Base-by-base conservation (phyloP, 208 protist species). In the Blastocrithidia nonstop region DNA sequence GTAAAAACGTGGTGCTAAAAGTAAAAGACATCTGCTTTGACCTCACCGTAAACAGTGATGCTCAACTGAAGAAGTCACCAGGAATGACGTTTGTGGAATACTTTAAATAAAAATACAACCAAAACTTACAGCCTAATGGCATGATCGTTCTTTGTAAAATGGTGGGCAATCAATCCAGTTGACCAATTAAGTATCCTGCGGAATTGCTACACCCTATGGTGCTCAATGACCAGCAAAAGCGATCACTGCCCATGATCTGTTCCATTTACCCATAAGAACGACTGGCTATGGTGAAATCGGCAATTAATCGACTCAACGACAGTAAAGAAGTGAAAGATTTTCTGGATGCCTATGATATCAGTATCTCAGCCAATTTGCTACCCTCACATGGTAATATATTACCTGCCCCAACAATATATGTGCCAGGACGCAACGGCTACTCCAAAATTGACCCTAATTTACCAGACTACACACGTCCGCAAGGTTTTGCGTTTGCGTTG, bases 261-360 rank as follows among this genome's bases (percentile, higher is more conserved):
- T 75, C 66, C 54, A 51, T 81, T 19, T 81, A 57, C 51, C 62
- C 66, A 0, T 25, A 66, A 19, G 66, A 75, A 16, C 57, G 71
- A 16, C 40, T 47, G 25, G 40, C 48, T 33, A 43, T 37, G 6
- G 31, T 80, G 13, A 35, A 45, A 11, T 37, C 29, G 4, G 47
- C 40, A 11, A 23, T 74, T 11, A 1, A 22, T 7, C 57, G 62
- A 25, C 43, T 80, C 36, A 6, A 45, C 3, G 13, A 3, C 1
- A 51, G 47, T 21, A 20, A 35, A 17, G 28, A 37, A 7, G 53
- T 51, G 19, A 56, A 26, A 27, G 33, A 29, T 9, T 38, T 80
- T 13, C 52, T 80, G 27, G 32, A 45, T 33, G 35, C 51, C n/a
- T 80, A 61, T 48, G 71, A 66, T 8, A 42, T 80, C 28, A 28